Evolutionary conservation across 257 asterid species (phyloP).

Genomic region (Penstemon barbatus): DNA sequence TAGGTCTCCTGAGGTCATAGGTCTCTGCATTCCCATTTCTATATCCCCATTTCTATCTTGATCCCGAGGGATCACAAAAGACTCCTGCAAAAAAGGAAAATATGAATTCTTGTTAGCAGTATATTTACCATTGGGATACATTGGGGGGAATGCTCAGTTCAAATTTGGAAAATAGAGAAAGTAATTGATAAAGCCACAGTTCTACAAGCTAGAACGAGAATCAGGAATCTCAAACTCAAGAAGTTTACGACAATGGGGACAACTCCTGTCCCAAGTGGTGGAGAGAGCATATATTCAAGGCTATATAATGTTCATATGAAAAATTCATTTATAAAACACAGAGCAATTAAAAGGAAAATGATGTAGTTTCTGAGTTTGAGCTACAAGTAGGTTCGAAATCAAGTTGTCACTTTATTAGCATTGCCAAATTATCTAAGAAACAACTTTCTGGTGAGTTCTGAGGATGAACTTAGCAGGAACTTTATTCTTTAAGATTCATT

Average conservation of each 20-base stretch:
- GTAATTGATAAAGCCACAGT: neutral
- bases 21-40: conserved; percentile 77
- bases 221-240: conserved; percentile 7
- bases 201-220: conserved; percentile 10
- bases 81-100: conserved; percentile 49
- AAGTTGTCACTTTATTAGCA: conserved; percentile 3
- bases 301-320: neutral
- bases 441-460: neutral
- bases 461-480: neutral
- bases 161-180: conserved; percentile 3
- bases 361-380: neutral
- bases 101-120: conserved; percentile 15
- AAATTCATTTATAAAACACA: neutral
- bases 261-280: neutral
- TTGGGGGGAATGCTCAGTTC: neutral
- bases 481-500: neutral
- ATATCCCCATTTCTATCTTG: conserved; percentile 68
- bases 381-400: neutral
- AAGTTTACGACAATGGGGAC: conserved; percentile 7
- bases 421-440: neutral
- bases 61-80: conserved; percentile 61
- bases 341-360: conserved; percentile 5
- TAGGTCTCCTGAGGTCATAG: conserved; percentile 63
- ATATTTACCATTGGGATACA: conserved; percentile 6
- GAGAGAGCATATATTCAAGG: neutral